These are phyloP conservation scores for Dendrocalamus latiflorus DNA, from an alignment of 202 grass and related monocot species.

Conservation along the genomic window DNA sequence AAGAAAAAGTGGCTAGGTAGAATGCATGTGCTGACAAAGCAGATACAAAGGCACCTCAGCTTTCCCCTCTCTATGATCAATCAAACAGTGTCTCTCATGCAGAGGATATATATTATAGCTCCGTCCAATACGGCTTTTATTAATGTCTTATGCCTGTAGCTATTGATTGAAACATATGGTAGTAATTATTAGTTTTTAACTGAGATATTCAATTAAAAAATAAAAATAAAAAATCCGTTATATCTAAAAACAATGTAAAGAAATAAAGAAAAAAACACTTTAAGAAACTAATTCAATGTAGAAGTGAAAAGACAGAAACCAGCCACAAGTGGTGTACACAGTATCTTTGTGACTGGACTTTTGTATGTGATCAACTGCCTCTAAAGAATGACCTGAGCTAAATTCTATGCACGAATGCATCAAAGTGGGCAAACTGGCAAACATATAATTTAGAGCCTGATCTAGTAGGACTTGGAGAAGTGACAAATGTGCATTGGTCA, in stretches of 20 bases:
- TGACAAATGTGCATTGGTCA: conserved; percentile 28
- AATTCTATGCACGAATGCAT: conserved; percentile 34
- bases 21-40: conserved; percentile 68
- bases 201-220: too few species aligned
- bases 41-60: conserved; percentile 55
- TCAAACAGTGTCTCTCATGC: conserved; percentile 4
- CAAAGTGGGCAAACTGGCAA: conserved; percentile 44
- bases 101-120: background rate
- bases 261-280: too few species aligned
- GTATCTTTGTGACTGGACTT: conserved; percentile 30
- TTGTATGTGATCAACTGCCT: conserved; percentile 32
- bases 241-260: too few species aligned
- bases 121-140: too few species aligned
- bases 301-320: too few species aligned
- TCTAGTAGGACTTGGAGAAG: conserved; percentile 39
- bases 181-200: too few species aligned
- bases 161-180: too few species aligned
- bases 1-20: conserved; percentile 35
- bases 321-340: background rate
- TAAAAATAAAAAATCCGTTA: too few species aligned
- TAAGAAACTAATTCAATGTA: too few species aligned
- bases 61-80: conserved; percentile 17
- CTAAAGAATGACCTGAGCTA: conserved; percentile 50
- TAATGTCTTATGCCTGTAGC: too few species aligned
- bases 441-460: conserved; percentile 45